phyloP scores from a whole-genome alignment of 1,139 yeast genomes.

The Geotrichum reessii region DNA sequence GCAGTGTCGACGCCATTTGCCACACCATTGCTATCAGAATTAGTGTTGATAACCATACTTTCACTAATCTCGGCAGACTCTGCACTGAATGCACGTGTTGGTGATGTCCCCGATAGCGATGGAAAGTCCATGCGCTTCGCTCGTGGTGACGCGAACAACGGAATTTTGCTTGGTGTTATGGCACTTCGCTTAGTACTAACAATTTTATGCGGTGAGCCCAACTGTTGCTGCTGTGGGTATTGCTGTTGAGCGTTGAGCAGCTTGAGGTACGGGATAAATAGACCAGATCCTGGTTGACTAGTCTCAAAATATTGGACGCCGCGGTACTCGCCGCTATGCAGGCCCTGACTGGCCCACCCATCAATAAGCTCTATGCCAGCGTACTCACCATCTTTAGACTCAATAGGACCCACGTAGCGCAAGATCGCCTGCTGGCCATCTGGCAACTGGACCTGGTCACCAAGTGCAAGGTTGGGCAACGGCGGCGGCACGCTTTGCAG shows the following conservation, averaged over 20 bases:
- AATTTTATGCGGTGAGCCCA: background rate
- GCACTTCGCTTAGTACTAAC: background rate
- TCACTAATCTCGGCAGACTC: conserved; percentile 10
- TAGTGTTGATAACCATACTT: conserved; percentile 6
- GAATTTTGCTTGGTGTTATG: background rate
- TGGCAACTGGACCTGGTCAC: conserved; percentile 39
- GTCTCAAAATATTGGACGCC: conserved; percentile 31
- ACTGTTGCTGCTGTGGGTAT: background rate
- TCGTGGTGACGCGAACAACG: background rate
- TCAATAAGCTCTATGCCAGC: conserved; percentile 83
- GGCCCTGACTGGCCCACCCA: conserved; percentile 59
- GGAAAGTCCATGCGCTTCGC: background rate
- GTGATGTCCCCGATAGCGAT: background rate
- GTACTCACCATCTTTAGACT: conserved; percentile 69
- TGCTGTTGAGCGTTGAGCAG: conserved; percentile 14
- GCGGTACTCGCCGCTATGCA: conserved; percentile 67
- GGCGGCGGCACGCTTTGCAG: background rate
- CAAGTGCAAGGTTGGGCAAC: conserved; percentile 24
- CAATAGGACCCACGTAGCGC: conserved; percentile 67
- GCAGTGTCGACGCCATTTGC: conserved; percentile 10
- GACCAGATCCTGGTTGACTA: conserved; percentile 23
- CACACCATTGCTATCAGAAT: background rate
- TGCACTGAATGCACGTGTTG: conserved; percentile 6
- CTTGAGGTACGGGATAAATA: conserved; percentile 23
- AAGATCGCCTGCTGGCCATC: conserved; percentile 52